Percentiles rank a stretch among this genome's conserved stretches.
These are phyloP conservation scores for Vanrija pseudolonga DNA, from an alignment of 1,284 basidiomycete species.

Conservation along the genomic window DNA sequence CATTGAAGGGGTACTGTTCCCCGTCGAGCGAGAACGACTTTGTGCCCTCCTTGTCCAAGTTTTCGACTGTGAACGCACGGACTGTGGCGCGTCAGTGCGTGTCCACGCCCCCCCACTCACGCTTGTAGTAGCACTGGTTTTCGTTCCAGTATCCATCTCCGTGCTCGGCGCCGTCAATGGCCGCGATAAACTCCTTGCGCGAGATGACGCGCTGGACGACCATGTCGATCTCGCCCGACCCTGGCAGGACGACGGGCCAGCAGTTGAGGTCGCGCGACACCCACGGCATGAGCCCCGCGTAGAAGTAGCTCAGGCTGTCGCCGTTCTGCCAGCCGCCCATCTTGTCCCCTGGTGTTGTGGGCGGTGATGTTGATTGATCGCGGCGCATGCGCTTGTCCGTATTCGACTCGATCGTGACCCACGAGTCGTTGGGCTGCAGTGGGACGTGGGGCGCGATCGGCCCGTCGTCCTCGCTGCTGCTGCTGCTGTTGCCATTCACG, in stretches of 20 bases:
- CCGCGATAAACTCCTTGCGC: constrained; percentile 58
- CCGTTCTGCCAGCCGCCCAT: constrained; percentile 60
- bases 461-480: constrained; percentile 18
- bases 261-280: constrained; percentile 71
- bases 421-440: constrained; percentile 38
- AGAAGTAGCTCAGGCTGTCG: constrained; percentile 66
- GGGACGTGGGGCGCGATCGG: constrained; percentile 23
- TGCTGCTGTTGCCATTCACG: neutral
- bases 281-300: constrained; percentile 55
- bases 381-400: neutral
- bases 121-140: constrained; percentile 71
- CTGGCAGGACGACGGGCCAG: constrained; percentile 73
- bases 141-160: constrained; percentile 68
- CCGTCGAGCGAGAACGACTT: constrained; percentile 60
- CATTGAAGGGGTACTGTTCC: constrained; percentile 72
- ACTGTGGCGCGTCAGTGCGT: constrained; percentile 15
- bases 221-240: constrained; percentile 77
- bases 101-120: constrained; percentile 38
- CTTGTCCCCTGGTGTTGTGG: neutral
- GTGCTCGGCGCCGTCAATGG: constrained; percentile 64
- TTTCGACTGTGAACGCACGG: constrained; percentile 67
- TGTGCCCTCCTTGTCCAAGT: constrained; percentile 60
- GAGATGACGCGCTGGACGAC: constrained; percentile 64
- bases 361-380: neutral
- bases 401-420: constrained; percentile 38